Base-by-base conservation (phyloP, 148 eudicot genomes). In the Vaccinium vitisidaea region DNA sequence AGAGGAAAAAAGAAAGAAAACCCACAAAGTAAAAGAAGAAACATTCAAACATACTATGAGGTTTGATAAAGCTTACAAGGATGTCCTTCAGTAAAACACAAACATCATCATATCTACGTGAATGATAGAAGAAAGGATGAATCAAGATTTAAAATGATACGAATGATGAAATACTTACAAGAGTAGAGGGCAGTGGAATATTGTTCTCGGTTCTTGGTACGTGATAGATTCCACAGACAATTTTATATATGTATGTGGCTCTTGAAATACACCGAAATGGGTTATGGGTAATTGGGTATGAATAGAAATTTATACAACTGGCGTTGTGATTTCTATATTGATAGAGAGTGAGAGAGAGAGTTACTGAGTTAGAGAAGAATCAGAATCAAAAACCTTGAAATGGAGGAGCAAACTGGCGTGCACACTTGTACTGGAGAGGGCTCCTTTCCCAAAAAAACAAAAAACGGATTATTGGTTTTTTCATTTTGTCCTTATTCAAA, bases 301-400 rank as follows among this genome's bases (percentile, higher is more conserved):
- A 67, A 16, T 32, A 15, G 15, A 25, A 25, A n/a, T 67, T n/a
- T 67, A 67, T 65, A 67, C 27, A 4, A 48, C 13, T 48, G 58
- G 23, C 25, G 21, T 9, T 19, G 25, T 5, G 48, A 43, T 56
- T 77, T 10, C 4, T n/a, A 25, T 12, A 23, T 14, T n/a, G 59
- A 21, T 11, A 23, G 6, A n/a, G 59, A 50, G 80, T 50, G 80
- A 78, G 58, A 77, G 80, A 78, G 53, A 4, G 36, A 49, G 32
- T 50, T 58, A 49, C 59, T 52, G 9, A 76, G 50, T 53, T 13
- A 54, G 58, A 55, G 59, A 55, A 48, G 55, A 52, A 52, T 52
- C 55, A 18, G 30, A 77, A 23, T 23, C 80, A 77, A 79, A 21
- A 15, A 79, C 13, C 65, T 79, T 79, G 61, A 50, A 77, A 79